Evolutionary conservation across 305 asterid genomes (phyloP), one percentile per base, ranked within the genome.

Genomic region (Plantago coronopus): DNA sequence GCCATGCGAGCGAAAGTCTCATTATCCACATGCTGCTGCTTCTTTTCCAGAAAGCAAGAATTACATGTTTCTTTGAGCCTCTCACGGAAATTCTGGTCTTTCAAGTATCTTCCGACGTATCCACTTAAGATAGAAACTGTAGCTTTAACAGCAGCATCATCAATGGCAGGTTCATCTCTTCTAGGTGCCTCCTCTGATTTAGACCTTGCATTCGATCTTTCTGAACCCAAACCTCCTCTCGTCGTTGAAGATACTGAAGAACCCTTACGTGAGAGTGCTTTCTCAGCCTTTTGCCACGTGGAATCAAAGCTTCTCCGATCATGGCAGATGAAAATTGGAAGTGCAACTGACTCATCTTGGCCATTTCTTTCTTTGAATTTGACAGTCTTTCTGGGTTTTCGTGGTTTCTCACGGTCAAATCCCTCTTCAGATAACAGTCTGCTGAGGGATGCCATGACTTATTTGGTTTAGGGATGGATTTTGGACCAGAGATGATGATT

Each of bases 271-370:
- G 85, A 77, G 49, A 57, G 65, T 59, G 85, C 67, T 62, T 55
- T 69, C 12, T 29, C 58, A 29, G 73, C 19, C 54, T 62, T 72
- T 17, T 55, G 72, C 61, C 63, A 40, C 5, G 83, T 66, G 60
- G 73, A 71, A 59, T 79, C 91, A 12, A 72, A 63, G 80, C 87
- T 75, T 58, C 78, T 61, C 42, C 83, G 79, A 58, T 79, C 85
- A 70, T 82, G 89, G 79, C 96, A 84, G 67, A 89, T 72, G 81
- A 76, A 82, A 64, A 82, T 84, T 21, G 91, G 89, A 53, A 89
- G 76, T 16, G 79, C 64, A 29, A 76, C 21, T 1, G 93, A 72
- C 2, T 74, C 87, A 25, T 83, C 70, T 16, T 15, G 72, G 12
- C 31, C 22, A 27, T 21, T 69, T 54, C 69, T 63, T 17, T 67